Evolutionary conservation across 1,284 basidiomycete species (phyloP), one percentile per base, ranked within the genome.

Genomic region (Ceratobasidium sp.): DNA sequence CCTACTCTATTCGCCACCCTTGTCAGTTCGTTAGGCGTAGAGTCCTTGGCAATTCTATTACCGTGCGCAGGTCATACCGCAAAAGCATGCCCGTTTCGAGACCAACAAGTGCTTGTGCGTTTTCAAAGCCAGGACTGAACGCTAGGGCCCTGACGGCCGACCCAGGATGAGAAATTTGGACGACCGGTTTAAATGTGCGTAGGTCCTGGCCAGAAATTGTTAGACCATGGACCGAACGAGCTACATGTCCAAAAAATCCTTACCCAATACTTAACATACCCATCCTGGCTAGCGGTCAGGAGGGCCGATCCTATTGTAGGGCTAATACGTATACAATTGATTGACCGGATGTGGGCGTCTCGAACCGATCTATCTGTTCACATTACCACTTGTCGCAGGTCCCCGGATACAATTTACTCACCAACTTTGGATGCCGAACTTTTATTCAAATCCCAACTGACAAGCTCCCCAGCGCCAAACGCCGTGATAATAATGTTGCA

Each of bases 361-460:
- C 71, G 74, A 20, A 86, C 84, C 74, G 87, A 86, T 54, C 87
- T 83, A 22, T 67, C 64, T 67, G 40, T 76, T 94, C 91, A 91
- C 69, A 5, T 50, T 32, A 72, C 31, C 45, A 67, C 29, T 22
- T 34, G 12, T 22, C 40, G 20, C 15, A 27, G 29, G 32, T 8
- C 0, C 20, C 25, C 17, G 47, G 27, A 20, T 43, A 43, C 15
- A n/a, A 32, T 7, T 35, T 22, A 77, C 80, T 69, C 74, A 93
- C 92, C 92, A 72, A 87, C 87, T 78, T 91, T 93, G 50, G 83
- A 76, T 1, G 88, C 87, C 47, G 83, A 79, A 12, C 17, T 22
- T 77, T 88, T 91, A 73, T 88, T 86, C 25, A 93, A 75, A 77
- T 94, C 93, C 87, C 92, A 94, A 80, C 94, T 84, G 62, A 93